Evolutionary conservation across 2,329 filamentous ascomycete species (phyloP).

Genomic region (Dendrostoma leiphaemia): DNA sequence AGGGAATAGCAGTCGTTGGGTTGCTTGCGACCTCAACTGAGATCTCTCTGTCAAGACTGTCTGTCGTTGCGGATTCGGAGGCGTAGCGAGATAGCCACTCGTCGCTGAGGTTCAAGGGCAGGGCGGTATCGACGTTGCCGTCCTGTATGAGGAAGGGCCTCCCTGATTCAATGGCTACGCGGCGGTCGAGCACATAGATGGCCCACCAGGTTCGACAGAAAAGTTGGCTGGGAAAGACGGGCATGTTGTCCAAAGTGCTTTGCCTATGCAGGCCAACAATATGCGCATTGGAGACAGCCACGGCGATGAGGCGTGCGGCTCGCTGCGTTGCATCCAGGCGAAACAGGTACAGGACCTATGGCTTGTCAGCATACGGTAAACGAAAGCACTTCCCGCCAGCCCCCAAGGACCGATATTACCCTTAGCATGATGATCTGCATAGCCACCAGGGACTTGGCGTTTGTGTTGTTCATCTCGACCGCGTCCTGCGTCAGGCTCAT

Average conservation of each 20-base stretch:
- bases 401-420: not conserved
- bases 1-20: conserved; percentile 4
- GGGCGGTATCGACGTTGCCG: not conserved
- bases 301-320: conserved; percentile 9
- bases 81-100: conserved; percentile 5
- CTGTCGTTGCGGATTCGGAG: not conserved
- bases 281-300: conserved; percentile 16
- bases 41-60: not conserved
- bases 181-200: conserved; percentile 13
- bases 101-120: conserved; percentile 11
- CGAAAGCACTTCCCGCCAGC: too few relatives aligned
- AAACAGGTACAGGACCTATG: conserved; percentile 2
- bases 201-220: conserved; percentile 11
- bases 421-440: conserved; percentile 9
- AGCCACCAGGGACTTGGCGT: conserved; percentile 10
- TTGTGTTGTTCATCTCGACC: conserved; percentile 6
- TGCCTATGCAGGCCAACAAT: conserved; percentile 15
- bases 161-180: conserved; percentile 13
- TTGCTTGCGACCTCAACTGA: not conserved
- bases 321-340: conserved; percentile 13
- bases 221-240: conserved; percentile 6
- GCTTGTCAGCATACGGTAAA: not conserved
- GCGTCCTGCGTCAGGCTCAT: conserved; percentile 13
- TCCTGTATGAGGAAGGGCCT: conserved; percentile 14
- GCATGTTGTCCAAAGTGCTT: conserved; percentile 5